These are phyloP conservation scores for Saprolegnia diclina DNA, from an alignment of 352 stramenopile genomes.

Conservation along the genomic window DNA sequence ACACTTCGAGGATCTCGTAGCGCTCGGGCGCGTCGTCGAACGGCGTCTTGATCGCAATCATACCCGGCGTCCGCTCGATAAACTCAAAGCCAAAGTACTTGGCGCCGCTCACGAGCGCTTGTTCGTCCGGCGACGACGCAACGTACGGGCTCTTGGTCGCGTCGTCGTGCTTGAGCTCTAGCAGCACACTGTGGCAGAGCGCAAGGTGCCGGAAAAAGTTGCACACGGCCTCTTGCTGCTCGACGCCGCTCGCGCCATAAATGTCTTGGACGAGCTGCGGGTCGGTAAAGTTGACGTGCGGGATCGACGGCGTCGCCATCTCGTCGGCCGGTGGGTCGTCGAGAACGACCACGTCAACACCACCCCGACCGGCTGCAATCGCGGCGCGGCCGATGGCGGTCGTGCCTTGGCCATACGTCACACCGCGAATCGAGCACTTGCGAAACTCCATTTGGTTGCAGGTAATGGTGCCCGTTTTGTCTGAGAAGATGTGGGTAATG, in stretches of 20 bases:
- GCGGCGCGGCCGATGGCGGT: conserved; percentile 74
- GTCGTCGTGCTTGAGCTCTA: conserved; percentile 78
- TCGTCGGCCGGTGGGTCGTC: conserved; percentile 42
- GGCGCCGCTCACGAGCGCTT: conserved; percentile 74
- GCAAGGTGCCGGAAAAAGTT: conserved; percentile 85
- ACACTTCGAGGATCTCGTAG: conserved; percentile 90
- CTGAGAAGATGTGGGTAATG: conserved; percentile 98
- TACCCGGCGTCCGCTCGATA: conserved; percentile 57
- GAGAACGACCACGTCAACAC: conserved; percentile 52
- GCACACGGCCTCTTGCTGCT: conserved; percentile 50
- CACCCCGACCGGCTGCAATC: conserved; percentile 33
- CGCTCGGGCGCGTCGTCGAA: conserved; percentile 44
- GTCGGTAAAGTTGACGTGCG: conserved; percentile 82
- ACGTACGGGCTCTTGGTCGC: conserved; percentile 57
- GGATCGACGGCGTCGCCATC: conserved; percentile 7
- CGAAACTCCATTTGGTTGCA: conserved; percentile 90
- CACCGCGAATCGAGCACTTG: conserved; percentile 77
- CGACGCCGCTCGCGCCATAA: conserved; percentile 29
- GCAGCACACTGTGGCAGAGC: conserved; percentile 94
- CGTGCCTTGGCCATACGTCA: conserved; percentile 77
- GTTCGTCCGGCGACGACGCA: conserved; percentile 84
- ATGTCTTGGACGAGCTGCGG: conserved; percentile 53
- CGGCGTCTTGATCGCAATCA: conserved; percentile 57
- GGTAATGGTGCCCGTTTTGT: conserved; percentile 83
- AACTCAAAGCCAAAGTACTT: conserved; percentile 87